phyloP scores from a whole-genome alignment of 2,329 filamentous ascomycete genomes.

The Fusarium fujikuroi region DNA sequence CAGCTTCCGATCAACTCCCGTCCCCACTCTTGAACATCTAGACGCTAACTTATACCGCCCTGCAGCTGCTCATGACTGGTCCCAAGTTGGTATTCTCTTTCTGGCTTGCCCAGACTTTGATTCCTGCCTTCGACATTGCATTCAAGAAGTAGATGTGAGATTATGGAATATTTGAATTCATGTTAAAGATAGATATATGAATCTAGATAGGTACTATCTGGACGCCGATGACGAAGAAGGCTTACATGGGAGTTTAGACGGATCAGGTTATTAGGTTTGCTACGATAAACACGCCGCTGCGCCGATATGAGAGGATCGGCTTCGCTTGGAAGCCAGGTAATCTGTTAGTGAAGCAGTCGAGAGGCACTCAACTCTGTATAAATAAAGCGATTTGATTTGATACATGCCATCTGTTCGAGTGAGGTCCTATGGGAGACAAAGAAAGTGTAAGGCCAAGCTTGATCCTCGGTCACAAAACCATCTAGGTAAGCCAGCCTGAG shows the following conservation, averaged over 20 bases:
- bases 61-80: conserved; percentile 92
- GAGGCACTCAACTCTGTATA: conserved; percentile 46
- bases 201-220: conserved; percentile 31
- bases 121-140: conserved; percentile 82
- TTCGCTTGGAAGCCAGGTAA: conserved; percentile 2
- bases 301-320: conserved; percentile 29
- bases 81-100: conserved; percentile 99
- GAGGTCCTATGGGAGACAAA: neutral
- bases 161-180: conserved; percentile 15
- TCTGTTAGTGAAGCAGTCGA: conserved; percentile 22
- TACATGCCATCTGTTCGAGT: conserved; percentile 10
- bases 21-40: conserved; percentile 22
- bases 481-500: neutral
- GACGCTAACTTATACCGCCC: conserved; percentile 32
- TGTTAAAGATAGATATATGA: conserved; percentile 26
- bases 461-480: neutral
- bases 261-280: conserved; percentile 33
- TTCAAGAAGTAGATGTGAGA: conserved; percentile 45
- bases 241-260: conserved; percentile 38
- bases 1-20: conserved; percentile 3
- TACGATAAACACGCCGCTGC: conserved; percentile 38
- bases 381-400: conserved; percentile 47
- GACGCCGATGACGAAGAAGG: conserved; percentile 7
- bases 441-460: neutral
- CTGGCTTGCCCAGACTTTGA: conserved; percentile 98